Evolutionary conservation across 768 basidiomycete genomes (phyloP).

Genomic region (Mycena sanguinolenta): DNA sequence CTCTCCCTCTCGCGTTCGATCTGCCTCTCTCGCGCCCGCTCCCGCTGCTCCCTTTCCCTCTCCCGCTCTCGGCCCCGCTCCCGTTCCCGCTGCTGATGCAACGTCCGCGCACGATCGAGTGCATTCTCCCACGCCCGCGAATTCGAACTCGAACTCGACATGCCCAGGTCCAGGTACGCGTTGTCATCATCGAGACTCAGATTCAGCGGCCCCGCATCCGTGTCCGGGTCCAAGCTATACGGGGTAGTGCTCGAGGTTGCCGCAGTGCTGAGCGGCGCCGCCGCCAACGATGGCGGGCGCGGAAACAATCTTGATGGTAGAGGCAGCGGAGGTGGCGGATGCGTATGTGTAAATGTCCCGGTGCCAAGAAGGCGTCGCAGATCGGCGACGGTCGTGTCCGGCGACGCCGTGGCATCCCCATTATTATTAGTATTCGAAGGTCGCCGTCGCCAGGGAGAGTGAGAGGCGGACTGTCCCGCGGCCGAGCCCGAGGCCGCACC

Average conservation of each 20-base stretch:
- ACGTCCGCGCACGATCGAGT: conserved; percentile 26
- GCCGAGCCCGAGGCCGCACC: conserved; percentile 1
- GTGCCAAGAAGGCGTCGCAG: conserved; percentile 20
- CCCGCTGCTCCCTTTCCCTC: conserved; percentile 20
- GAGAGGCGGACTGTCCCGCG: conserved; percentile 8
- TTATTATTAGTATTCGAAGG: neutral
- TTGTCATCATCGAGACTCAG: conserved; percentile 25
- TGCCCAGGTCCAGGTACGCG: conserved; percentile 21
- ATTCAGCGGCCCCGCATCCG: conserved; percentile 21
- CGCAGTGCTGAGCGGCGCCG: conserved; percentile 31
- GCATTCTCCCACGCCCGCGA: conserved; percentile 31
- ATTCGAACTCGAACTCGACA: conserved; percentile 6
- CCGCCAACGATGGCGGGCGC: conserved; percentile 31
- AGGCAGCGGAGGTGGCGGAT: neutral
- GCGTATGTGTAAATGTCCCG: too few relatives aligned
- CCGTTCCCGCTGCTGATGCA: conserved; percentile 25
- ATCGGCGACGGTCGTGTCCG: conserved; percentile 25
- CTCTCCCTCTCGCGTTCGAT: conserved; percentile 23
- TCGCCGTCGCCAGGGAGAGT: conserved; percentile 23
- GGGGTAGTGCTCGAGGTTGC: conserved; percentile 15
- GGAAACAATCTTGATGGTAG: conserved; percentile 26
- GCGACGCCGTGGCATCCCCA: neutral
- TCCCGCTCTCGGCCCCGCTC: conserved; percentile 19
- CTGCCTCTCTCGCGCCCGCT: conserved; percentile 14
- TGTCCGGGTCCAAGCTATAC: conserved; percentile 21